Conservation (phyloP, 1,284 basidiomycete genomes). For the Coniophora puteana region DNA sequence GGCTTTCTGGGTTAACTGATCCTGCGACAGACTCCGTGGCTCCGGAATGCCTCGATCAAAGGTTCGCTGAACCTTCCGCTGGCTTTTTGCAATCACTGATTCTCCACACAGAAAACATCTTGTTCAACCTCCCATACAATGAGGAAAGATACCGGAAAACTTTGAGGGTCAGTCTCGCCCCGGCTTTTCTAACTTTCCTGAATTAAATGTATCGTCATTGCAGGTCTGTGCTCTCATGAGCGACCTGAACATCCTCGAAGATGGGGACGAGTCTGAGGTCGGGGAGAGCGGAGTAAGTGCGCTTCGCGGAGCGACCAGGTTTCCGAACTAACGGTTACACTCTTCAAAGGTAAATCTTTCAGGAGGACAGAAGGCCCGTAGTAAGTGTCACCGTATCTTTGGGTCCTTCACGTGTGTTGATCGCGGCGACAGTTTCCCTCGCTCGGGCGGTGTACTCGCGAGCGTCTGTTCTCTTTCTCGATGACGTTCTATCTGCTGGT, state of each 20-base stretch:
- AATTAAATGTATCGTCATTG: slow-evolving; percentile 23
- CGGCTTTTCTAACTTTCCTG: slow-evolving; percentile 31
- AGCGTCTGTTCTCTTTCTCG: slow-evolving; percentile 81
- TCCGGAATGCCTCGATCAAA: slow-evolving; percentile 91
- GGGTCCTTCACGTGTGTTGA: not conserved
- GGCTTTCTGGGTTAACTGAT: slow-evolving; percentile 3
- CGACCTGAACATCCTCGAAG: slow-evolving; percentile 90
- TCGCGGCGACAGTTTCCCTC: slow-evolving; percentile 59
- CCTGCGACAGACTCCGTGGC: slow-evolving; percentile 72
- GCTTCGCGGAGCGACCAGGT: not conserved
- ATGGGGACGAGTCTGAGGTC: slow-evolving; percentile 91
- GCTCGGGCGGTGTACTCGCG: slow-evolving; percentile 94
- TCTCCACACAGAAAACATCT: slow-evolving; percentile 71
- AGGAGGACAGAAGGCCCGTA: slow-evolving; percentile 94
- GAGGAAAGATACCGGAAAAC: slow-evolving; percentile 76
- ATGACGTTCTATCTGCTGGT: slow-evolving; percentile 84
- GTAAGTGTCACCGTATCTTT: slow-evolving; percentile 31
- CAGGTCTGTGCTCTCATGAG: slow-evolving; percentile 65
- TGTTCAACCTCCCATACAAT: slow-evolving; percentile 81
- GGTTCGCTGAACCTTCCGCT: slow-evolving; percentile 31
- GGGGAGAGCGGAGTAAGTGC: slow-evolving; percentile 73
- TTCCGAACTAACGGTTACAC: not conserved
- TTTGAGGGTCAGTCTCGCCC: slow-evolving; percentile 48
- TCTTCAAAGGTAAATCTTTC: slow-evolving; percentile 70
- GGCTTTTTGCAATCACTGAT: not conserved